A percentile compares a stretch with the other conserved stretches of the same genome.
Evolutionary conservation across 768 basidiomycete species (phyloP).

Genomic region (Cantharellus anzutake): DNA sequence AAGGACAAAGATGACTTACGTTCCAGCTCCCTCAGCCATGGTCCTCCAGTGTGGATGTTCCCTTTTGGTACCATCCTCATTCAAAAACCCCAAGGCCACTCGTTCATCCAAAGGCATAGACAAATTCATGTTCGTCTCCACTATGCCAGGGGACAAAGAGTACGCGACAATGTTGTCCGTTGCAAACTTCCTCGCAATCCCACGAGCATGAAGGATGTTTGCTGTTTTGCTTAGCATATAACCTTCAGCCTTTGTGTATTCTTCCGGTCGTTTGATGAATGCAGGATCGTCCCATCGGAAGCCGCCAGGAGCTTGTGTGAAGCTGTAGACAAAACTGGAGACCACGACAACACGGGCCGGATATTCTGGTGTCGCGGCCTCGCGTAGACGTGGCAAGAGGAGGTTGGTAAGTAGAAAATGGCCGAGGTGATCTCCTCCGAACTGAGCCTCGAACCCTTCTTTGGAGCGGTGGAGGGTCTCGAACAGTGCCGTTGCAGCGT

Average conservation of each 20-base stretch:
- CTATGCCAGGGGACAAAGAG: slow-evolving; percentile 4
- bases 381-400: not conserved
- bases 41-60: slow-evolving; percentile 4
- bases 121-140: not conserved
- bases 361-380: not conserved
- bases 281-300: not conserved
- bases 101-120: not conserved
- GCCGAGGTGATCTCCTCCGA: slow-evolving; percentile 8
- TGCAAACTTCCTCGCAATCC: not conserved
- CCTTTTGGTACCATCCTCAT: not conserved
- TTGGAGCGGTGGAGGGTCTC: not conserved
- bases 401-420: slow-evolving; percentile 9
- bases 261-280: not conserved
- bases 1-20: not conserved
- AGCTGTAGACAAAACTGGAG: not conserved
- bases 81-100: slow-evolving; percentile 1
- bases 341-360: slow-evolving; percentile 3
- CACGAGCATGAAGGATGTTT: slow-evolving; percentile 7
- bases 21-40: not conserved
- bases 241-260: not conserved
- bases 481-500: slow-evolving; percentile 2
- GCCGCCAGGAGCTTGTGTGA: not conserved
- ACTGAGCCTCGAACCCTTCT: slow-evolving; percentile 8
- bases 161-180: not conserved
- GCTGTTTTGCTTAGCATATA: slow-evolving; percentile 8